phyloP scores from a whole-genome alignment of 2,329 filamentous ascomycete genomes.

The Verticillium dahliae region DNA sequence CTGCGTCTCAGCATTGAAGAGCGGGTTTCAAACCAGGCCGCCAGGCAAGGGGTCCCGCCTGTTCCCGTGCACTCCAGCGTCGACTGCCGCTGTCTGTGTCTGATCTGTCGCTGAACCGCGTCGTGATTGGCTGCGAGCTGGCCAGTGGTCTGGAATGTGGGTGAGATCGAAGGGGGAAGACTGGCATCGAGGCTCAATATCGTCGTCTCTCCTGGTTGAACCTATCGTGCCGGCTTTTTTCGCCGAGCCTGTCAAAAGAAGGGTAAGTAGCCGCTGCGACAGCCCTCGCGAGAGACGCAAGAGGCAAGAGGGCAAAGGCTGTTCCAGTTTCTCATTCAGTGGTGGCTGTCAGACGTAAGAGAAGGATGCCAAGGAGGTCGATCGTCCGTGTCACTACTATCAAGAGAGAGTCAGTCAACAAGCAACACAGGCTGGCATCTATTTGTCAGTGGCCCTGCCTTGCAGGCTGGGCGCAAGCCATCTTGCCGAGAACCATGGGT shows the following conservation, averaged over 20 bases:
- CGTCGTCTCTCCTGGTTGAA: not conserved
- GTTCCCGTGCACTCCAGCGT: not conserved
- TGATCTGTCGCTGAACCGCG: not conserved
- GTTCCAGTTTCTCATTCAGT: too few species aligned
- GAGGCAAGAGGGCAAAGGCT: too few species aligned
- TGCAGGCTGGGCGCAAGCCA: not conserved
- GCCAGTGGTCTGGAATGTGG: not conserved
- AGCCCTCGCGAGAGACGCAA: too few species aligned
- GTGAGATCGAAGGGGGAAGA: not conserved
- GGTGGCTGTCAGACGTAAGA: not conserved
- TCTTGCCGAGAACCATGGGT: not conserved
- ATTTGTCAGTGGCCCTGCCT: not conserved
- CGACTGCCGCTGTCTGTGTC: not conserved
- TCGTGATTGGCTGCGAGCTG: not conserved
- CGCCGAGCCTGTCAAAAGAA: constrained; percentile 7
- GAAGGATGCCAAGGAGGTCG: not conserved
- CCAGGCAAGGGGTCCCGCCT: not conserved
- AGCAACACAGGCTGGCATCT: not conserved
- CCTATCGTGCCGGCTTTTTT: not conserved
- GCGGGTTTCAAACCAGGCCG: constrained; percentile 12
- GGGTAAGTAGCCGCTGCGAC: not conserved
- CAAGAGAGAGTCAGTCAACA: not conserved
- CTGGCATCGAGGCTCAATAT: not conserved
- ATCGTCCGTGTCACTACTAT: not conserved
- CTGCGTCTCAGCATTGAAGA: constrained; percentile 12